phyloP scores from a whole-genome alignment of 129 eudicot genomes.

The Helichrysum umbraculigerum region DNA sequence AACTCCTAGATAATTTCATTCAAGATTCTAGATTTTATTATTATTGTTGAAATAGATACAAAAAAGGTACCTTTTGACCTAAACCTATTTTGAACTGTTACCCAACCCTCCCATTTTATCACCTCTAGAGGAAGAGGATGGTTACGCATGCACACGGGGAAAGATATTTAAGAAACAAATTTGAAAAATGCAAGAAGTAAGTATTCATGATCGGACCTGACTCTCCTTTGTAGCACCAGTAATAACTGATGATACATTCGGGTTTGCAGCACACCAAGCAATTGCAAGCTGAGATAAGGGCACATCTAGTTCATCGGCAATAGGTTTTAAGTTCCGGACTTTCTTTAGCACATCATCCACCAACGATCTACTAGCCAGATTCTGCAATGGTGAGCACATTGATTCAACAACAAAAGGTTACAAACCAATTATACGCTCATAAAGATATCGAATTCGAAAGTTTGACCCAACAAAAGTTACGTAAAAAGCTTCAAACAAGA shows the following conservation, averaged over 20 bases:
- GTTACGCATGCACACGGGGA: too few relatives aligned
- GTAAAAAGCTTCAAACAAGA: neutral
- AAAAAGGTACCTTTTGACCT: too few relatives aligned
- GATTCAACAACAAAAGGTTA: neutral
- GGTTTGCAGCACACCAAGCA: conserved; percentile 95
- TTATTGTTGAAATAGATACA: too few relatives aligned
- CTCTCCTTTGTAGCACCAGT: conserved; percentile 84
- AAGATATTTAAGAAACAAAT: too few relatives aligned
- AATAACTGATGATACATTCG: conserved; percentile 86
- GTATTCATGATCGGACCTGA: conserved; percentile 51
- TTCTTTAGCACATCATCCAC: conserved; percentile 89
- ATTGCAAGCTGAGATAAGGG: conserved; percentile 89
- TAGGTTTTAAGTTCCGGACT: conserved; percentile 71
- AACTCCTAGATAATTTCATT: neutral
- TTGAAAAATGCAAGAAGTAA: too few relatives aligned
- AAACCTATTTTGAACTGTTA: too few relatives aligned
- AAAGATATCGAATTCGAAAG: neutral
- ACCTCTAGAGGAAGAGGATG: neutral
- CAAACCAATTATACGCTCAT: neutral
- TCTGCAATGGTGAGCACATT: conserved; percentile 29
- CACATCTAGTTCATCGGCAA: conserved; percentile 79
- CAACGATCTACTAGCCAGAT: conserved; percentile 75
- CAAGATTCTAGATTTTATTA: neutral
- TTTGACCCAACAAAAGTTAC: neutral
- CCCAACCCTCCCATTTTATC: too few relatives aligned